A percentile compares a stretch with the other conserved stretches of the same genome.
These are phyloP conservation scores for Rhizomucor miehei DNA, from an alignment of 371 early-diverging fungal species.

Conservation along the genomic window DNA sequence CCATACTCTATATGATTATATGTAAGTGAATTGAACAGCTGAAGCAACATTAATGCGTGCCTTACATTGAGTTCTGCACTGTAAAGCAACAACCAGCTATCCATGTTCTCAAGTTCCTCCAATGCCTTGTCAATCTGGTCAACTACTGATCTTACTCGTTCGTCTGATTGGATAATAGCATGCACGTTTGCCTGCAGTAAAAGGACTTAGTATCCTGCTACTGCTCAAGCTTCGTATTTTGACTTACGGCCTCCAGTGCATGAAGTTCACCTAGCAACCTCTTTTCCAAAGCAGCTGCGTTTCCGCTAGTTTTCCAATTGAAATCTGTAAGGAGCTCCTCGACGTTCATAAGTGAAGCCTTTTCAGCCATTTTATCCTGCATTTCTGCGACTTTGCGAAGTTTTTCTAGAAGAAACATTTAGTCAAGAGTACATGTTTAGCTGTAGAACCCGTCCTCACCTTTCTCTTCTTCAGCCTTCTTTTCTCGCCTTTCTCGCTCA, in stretches of 20 bases:
- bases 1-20: conserved; percentile 71
- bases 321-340: conserved; percentile 65
- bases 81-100: conserved; percentile 83
- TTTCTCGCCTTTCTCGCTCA: conserved; percentile 41
- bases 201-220: background rate
- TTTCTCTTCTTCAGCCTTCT: conserved; percentile 27
- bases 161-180: conserved; percentile 89
- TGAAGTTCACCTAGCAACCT: conserved; percentile 61
- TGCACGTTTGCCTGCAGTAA: conserved; percentile 79
- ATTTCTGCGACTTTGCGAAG: conserved; percentile 36
- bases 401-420: conserved; percentile 14
- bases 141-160: conserved; percentile 77
- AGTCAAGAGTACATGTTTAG: no score
- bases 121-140: conserved; percentile 80
- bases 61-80: conserved; percentile 84
- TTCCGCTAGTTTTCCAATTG: conserved; percentile 75
- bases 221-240: background rate
- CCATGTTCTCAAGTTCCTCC: conserved; percentile 76
- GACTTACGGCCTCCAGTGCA: conserved; percentile 71
- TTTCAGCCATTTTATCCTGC: conserved; percentile 46
- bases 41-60: background rate
- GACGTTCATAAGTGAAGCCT: conserved; percentile 57
- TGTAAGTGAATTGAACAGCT: conserved; percentile 1
- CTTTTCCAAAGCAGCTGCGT: conserved; percentile 70
- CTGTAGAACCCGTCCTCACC: conserved; percentile 6